These are phyloP conservation scores for Pythium brachiatum DNA, from an alignment of 352 stramenopile species.

Conservation along the genomic window DNA sequence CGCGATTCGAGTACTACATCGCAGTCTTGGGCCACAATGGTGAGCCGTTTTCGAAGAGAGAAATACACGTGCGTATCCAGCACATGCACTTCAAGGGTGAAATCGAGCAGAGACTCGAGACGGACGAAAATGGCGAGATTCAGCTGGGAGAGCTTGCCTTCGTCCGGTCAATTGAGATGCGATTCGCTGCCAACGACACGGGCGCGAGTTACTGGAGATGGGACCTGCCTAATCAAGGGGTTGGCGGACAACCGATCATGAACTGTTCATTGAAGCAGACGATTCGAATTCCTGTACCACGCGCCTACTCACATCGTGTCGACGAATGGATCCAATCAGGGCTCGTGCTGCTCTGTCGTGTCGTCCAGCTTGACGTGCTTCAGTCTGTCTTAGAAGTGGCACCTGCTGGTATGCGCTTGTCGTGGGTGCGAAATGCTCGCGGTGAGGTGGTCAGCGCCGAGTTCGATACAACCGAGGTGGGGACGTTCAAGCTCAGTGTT, in stretches of 20 bases:
- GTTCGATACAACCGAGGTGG: background rate
- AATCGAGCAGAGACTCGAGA: background rate
- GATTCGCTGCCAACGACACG: background rate
- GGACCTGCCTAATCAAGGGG: background rate
- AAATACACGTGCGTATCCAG: background rate
- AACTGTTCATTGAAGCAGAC: background rate
- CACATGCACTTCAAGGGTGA: background rate
- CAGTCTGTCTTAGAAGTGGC: background rate
- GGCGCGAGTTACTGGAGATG: background rate
- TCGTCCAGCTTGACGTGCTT: background rate
- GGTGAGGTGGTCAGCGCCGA: background rate
- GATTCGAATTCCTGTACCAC: background rate
- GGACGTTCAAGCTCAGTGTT: background rate
- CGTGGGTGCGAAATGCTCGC: background rate
- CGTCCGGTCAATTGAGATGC: background rate
- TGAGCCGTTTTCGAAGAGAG: constrained; percentile 32
- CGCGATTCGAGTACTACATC: constrained; percentile 30
- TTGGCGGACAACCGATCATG: background rate
- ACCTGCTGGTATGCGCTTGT: no score
- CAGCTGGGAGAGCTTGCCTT: background rate
- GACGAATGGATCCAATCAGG: background rate
- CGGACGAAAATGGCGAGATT: background rate
- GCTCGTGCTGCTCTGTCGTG: background rate
- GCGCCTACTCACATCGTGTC: background rate
- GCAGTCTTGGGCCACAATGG: constrained; percentile 51